A percentile compares a stretch with the other conserved stretches of the same genome.
These are phyloP conservation scores for Nicotiana attenuata DNA, from an alignment of 257 asterid genomes.

Conservation along the genomic window DNA sequence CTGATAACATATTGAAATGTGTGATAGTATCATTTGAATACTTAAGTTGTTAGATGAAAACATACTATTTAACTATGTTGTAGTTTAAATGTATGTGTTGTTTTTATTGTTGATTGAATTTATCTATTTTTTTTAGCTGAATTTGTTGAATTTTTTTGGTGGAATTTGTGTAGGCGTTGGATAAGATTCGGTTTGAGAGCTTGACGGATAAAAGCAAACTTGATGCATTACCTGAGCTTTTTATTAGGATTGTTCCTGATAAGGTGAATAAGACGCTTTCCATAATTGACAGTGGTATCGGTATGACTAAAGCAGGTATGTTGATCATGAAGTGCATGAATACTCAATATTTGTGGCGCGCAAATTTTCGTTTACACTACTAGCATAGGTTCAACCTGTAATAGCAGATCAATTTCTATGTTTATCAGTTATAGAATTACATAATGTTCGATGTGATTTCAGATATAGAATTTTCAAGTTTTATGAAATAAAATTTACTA, in stretches of 20 bases:
- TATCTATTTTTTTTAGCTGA: not conserved
- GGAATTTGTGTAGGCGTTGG: not conserved
- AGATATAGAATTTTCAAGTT: too few species aligned
- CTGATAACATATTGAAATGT: too few species aligned
- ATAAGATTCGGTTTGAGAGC: not conserved
- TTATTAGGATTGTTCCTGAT: conserved; percentile 17
- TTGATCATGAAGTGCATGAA: too few species aligned
- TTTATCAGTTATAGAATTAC: too few species aligned
- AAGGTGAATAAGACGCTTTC: conserved; percentile 12
- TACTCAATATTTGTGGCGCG: not conserved
- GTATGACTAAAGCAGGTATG: not conserved
- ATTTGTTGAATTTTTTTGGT: not conserved
- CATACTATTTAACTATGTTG: not conserved
- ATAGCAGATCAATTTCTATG: too few species aligned
- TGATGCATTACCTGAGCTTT: conserved; percentile 13
- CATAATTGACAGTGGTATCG: conserved; percentile 6
- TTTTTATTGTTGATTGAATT: not conserved
- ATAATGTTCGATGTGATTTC: too few species aligned
- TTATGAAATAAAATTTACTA: too few species aligned
- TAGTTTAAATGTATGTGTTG: not conserved
- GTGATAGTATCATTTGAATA: too few species aligned
- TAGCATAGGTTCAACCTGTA: too few species aligned
- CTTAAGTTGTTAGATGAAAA: too few species aligned
- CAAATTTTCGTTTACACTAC: too few species aligned
- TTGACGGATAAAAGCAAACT: not conserved